Base-by-base conservation (phyloP, 1,139 yeast species). In the Williopsis jadinii region DNA sequence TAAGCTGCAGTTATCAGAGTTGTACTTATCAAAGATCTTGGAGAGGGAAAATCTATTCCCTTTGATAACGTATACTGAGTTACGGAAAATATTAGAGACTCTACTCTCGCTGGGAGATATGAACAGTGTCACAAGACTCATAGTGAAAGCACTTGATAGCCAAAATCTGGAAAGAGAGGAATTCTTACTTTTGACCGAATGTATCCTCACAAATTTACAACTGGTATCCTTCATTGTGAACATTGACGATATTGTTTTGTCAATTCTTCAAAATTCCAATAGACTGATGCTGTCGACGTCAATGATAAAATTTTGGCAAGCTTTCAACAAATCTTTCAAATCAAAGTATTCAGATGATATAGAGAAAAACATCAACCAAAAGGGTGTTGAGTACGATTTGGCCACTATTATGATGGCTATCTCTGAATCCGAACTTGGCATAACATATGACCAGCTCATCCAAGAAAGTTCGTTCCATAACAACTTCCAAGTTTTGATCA, bases 1-100 rank as follows among this genome's bases (percentile, higher is more conserved):
- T 24, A 67, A 64, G 44, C 69, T 70, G 43, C 60, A 71, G 27
- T 52, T 73, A 3, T 61, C 70, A 2, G 72, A 70, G 46, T 65
- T 72, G 69, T 51, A 70, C 15, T 31, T 50, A 5, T 39, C 46
- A 5, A 30, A 34, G 2, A 34, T 47, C 3, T 35, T 48, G 13
- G 32, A 45, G 1, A 41, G 44, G 6, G 46, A 42, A 2, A 50
- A 47, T 32, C 36, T 51, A 1, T 52, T 52, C 39, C 53, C 52
- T 9, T 34, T 51, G 28, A 29, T 53, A 37, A 51, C 53, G 1
- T 52, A 50, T 35, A 42, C 38, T 9, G 55, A 53, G 34, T 36
- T 51, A 11, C 45, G 46, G 29, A 37, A 41, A 3, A 41, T 46
- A 14, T 28, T 52, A 9, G 43, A 39, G 36, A 43, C 47, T 1